Evolutionary conservation across 495 filamentous ascomycete species (phyloP).

Genomic region (Aspergillus sclerotioniger): DNA sequence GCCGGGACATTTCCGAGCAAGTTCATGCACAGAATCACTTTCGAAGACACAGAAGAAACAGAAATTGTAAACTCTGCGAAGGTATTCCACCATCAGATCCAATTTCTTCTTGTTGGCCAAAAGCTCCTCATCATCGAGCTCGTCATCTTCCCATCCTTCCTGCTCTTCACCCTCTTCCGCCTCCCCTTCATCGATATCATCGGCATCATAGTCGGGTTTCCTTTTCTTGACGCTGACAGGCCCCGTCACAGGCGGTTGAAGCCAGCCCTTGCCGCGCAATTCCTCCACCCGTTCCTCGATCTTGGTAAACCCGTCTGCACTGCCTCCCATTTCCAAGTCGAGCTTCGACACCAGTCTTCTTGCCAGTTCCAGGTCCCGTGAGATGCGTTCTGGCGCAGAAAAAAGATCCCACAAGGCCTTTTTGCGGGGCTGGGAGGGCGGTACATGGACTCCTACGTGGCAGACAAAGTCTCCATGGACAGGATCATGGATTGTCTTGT

Average conservation of each 20-base stretch:
- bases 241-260: conserved; percentile 65
- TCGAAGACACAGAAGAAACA: conserved; percentile 99
- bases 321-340: conserved; percentile 70
- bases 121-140: conserved; percentile 85
- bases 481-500: conserved; percentile 93
- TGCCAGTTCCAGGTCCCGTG: conserved; percentile 78
- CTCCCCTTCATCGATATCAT: conserved; percentile 69
- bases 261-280: conserved; percentile 65
- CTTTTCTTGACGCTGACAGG: conserved; percentile 57
- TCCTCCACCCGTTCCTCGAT: conserved; percentile 87
- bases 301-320: conserved; percentile 66
- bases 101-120: conserved; percentile 92
- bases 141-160: conserved; percentile 77
- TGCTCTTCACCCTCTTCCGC: conserved; percentile 68
- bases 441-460: conserved; percentile 93
- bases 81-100: conserved; percentile 92
- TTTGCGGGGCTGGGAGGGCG: conserved; percentile 80
- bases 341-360: conserved; percentile 72
- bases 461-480: conserved; percentile 92
- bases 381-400: conserved; percentile 82
- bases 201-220: conserved; percentile 59
- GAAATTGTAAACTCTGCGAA: conserved; percentile 95
- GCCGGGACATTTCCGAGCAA: conserved; percentile 92
- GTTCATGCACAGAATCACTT: conserved; percentile 92
- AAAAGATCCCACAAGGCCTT: conserved; percentile 98